These are phyloP conservation scores for Phoenix roebelenii DNA, from an alignment of 176 grass and related monocot genomes.

Conservation along the genomic window DNA sequence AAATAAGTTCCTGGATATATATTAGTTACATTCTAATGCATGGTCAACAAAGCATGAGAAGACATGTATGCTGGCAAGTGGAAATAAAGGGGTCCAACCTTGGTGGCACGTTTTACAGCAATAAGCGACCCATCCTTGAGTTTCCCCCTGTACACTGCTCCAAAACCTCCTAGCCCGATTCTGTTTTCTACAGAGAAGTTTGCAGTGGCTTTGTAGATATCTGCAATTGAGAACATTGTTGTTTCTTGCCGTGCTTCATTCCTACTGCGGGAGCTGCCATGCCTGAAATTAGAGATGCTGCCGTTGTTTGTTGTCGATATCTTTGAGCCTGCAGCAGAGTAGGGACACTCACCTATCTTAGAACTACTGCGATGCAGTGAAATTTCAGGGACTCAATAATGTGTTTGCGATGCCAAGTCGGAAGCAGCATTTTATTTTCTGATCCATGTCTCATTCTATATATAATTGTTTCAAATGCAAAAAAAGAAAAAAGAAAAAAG, in stretches of 20 bases:
- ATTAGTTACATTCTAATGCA: too few relatives aligned
- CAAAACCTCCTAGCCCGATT: constrained; percentile 86
- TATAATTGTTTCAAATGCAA: too few relatives aligned
- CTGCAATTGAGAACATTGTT: constrained; percentile 40
- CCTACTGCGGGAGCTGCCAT: constrained; percentile 16
- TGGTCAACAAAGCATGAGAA: too few relatives aligned
- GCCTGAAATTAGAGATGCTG: constrained; percentile 36
- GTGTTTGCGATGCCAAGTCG: background rate
- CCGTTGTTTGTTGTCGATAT: constrained; percentile 49
- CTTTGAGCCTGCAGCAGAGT: constrained; percentile 45
- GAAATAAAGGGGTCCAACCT: constrained; percentile 35
- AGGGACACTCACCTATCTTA: constrained; percentile 6
- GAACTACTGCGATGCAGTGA: background rate
- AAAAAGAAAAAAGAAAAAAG: too few relatives aligned
- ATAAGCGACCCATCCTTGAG: constrained; percentile 73
- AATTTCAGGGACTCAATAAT: background rate
- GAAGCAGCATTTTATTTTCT: too few relatives aligned
- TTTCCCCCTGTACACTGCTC: constrained; percentile 67
- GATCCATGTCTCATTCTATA: too few relatives aligned
- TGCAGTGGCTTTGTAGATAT: constrained; percentile 59
- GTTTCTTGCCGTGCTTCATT: constrained; percentile 26
- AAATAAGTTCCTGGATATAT: too few relatives aligned
- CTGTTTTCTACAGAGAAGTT: constrained; percentile 64
- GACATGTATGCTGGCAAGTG: background rate
- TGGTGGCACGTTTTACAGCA: constrained; percentile 73